Evolutionary conservation across 1,139 yeast species (phyloP), one percentile per base, ranked within the genome.

Genomic region (Meyerozyma athensensis): DNA sequence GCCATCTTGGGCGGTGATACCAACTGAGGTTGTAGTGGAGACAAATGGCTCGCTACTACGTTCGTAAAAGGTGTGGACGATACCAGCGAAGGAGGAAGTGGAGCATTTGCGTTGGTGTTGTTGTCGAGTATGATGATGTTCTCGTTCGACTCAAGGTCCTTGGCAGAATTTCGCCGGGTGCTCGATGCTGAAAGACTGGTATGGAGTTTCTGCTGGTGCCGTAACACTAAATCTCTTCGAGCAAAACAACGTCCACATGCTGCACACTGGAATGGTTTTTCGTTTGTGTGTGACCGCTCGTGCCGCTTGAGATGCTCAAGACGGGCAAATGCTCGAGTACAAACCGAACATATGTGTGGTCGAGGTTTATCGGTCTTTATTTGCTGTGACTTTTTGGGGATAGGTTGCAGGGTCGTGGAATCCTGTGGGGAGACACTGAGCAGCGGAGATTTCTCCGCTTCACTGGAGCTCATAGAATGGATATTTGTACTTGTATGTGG

Each of bases 381-480:
- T 46, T 81, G 75, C 38, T 86, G 81, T 7, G 94, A 82, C 54
- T 87, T 87, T 50, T 85, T 83, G 23, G 96, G 96, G 34, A 87
- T 86, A 10, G 95, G 95, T 56, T 81, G 82, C 24, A 68, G 61
- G 26, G 47, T 14, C 32, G 18, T n/a, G 20, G 20, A 18, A 12
- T 28, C 34, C 10, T 13, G 13, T 4, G 34, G 23, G 4, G 23
- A 20, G 9, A 13, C 34, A n/a, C 34, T 32, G 19, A 17, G 13
- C 32, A 28, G 32, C 5, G 32, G 20, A 9, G 32, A 28, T 8
- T 28, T 28, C 7, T 28, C 32, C 10, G 13, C 28, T 13, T 28
- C 32, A 14, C 32, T 28, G 19, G 32, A 28, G 13, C 32, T 28
- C 32, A 28, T 28, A 7, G 32, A 24, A 24, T 24, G 17, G 28